Base-by-base conservation (phyloP, 495 filamentous ascomycete species). In the Aspergillus nidulans region DNA sequence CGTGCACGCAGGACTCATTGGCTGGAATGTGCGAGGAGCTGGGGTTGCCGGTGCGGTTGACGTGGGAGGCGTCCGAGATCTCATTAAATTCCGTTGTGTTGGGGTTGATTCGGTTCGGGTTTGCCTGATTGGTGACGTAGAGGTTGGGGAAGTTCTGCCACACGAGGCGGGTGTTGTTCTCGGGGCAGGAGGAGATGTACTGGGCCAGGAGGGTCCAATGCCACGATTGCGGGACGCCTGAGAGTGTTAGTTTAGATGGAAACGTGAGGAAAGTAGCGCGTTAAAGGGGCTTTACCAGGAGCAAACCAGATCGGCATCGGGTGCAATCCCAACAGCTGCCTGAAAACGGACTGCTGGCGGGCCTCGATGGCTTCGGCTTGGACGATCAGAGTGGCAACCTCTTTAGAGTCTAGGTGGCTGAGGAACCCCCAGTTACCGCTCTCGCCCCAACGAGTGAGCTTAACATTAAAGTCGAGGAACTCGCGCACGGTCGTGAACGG, bases 141-240 rank as follows among this genome's bases (percentile, higher is more conserved):
- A 95, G 77, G 0, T 76, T 77, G 0, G 91, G 91, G 76, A 91
- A 95, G 72, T 95, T 96, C 66, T 95, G 87, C 90, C 90, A 95
- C 10, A 83, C 76, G 32, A 95, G 74, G 5, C 87, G 81, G 5
- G 89, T 95, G 60, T 86, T 82, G 60, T 87, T 84, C 46, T 67
- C 67, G 0, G 90, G 90, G 67, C 91, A 96, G 10, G 77, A 83
- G 44, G 39, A 42, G 18, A 42, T 42, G 39, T 42, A 42, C 18
- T 42, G 39, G 3, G 39, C 2, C 6, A 42, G 39, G 39, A 19
- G 18, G 39, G 39, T 19, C 39, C 39, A 42, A 4, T 42, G 39
- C 39, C 39, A 42, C 1, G 39, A 19, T 42, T 42, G 39, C 15
- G 39, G 39, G 39, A 42, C 20, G n/a, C 39, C 12, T 42, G 39